Conservation (phyloP, 495 filamentous ascomycete species). For the Pseudoneurospora amorphoporcata region DNA sequence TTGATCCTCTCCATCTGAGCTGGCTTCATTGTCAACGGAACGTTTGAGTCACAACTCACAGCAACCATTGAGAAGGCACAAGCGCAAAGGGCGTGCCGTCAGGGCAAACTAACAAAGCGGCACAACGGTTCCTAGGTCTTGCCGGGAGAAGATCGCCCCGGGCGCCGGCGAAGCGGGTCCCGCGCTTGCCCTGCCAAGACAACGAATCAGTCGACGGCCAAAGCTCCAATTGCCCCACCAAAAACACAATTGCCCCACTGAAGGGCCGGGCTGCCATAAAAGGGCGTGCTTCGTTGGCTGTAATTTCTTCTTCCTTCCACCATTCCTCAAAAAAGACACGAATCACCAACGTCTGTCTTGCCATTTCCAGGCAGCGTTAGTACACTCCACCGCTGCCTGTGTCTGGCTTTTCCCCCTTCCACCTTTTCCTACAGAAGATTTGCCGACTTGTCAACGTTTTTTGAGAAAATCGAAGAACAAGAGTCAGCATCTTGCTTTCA, state of each 20-base stretch:
- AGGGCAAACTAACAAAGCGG: neutral
- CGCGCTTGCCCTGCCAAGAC: neutral
- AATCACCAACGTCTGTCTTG: conserved; percentile 15
- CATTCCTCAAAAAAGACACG: conserved; percentile 26
- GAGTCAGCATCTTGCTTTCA: conserved; percentile 1
- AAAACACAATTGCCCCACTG: neutral
- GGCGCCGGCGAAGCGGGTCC: neutral
- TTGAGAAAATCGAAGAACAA: conserved; percentile 7
- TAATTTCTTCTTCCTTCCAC: conserved; percentile 13
- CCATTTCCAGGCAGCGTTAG: conserved; percentile 9
- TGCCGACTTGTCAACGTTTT: conserved; percentile 18
- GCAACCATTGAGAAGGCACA: neutral
- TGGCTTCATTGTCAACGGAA: neutral
- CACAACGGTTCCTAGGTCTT: neutral
- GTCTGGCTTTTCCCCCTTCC: conserved; percentile 1
- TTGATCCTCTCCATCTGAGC: neutral
- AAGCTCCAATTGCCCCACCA: neutral
- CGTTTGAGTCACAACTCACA: neutral
- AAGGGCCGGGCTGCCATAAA: neutral
- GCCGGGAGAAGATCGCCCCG: neutral
- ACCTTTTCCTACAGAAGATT: conserved; percentile 4
- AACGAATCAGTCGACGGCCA: neutral
- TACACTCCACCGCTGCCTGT: conserved; percentile 1
- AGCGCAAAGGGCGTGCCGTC: neutral
- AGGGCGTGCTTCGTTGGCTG: conserved; percentile 1